Evolutionary conservation across 331 rosid species (phyloP).

Genomic region (Rosa hybrid): DNA sequence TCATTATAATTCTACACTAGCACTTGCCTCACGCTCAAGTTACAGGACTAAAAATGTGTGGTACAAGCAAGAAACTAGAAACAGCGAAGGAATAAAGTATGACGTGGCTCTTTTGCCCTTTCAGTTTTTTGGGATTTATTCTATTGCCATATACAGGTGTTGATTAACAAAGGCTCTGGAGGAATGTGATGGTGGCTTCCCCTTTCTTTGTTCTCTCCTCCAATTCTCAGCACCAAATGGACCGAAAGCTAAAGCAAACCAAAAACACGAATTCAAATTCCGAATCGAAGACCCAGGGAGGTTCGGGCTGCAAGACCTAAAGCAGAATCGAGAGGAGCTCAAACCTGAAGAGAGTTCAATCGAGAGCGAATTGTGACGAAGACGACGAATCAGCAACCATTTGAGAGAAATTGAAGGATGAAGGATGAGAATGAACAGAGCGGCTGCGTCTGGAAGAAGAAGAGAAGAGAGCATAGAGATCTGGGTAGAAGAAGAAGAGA

Average conservation of each 20-base stretch:
- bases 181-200: not conserved
- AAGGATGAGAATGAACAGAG: slow-evolving; percentile 19
- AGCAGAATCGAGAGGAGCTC: slow-evolving; percentile 20
- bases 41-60: too few species aligned
- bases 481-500: too few species aligned
- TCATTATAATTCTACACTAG: too few species aligned
- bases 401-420: slow-evolving; percentile 22
- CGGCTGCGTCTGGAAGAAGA: not conserved
- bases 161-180: too few species aligned
- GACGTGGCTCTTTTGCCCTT: too few species aligned
- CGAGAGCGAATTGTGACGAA: slow-evolving; percentile 21
- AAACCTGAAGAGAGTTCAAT: slow-evolving; percentile 47
- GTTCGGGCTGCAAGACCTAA: not conserved
- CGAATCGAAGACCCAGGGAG: slow-evolving; percentile 13
- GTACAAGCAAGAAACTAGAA: too few species aligned
- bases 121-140: too few species aligned
- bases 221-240: slow-evolving; percentile 7
- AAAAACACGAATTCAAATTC: slow-evolving; percentile 14
- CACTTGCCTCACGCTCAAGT: too few species aligned
- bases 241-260: not conserved
- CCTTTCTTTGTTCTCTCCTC: not conserved
- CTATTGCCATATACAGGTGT: too few species aligned
- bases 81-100: too few species aligned
- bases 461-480: too few species aligned
- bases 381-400: slow-evolving; percentile 22